Evolutionary conservation across 805 yeast genomes (phyloP), one percentile per base, ranked within the genome.

Genomic region (Candida odintsovae): DNA sequence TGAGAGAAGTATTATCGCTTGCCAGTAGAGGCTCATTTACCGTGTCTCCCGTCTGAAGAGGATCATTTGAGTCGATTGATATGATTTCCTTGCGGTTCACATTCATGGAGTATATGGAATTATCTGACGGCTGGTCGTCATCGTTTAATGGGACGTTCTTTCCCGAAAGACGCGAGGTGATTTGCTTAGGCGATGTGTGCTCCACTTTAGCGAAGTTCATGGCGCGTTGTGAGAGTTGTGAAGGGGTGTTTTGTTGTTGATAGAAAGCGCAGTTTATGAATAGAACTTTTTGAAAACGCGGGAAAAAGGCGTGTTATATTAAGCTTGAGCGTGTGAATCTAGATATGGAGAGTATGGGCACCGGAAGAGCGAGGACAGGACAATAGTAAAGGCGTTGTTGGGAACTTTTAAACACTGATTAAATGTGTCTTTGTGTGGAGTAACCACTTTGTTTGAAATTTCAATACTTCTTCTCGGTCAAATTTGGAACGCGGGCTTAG

Each of bases 181-280:
- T 33, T 10, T 33, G 4, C 20, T 33, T 33, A 16, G 36, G 36
- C 36, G 36, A 33, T 19, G 20, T 33, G 20, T 33, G 36, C 20
- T 52, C 56, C 35, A 52, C 42, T 25, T 52, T 54, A 13, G 58
- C 58, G 26, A 50, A 54, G 50, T 54, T 54, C 58, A 54, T 54
- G 28, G n/a, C 10, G n/a, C 10, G n/a, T 23, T 15, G 28, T 20
- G 23, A 40, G 19, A 6, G 15, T 13, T 15, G 5, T 28, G 31
- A 28, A 28, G n/a, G 31, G 28, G 31, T 28, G 15, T 28, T 28
- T 25, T 25, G 12, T 28, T 28, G n/a, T 13, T 28, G 31, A 13
- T n/a, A 28, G n/a, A 3, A 8, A 13, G n/a, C 4, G 31, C 31
- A 28, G 31, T 28, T 28, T 12, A 28, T 28, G n/a, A 25, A 25